These are phyloP conservation scores for Penicillium olsonii DNA, from an alignment of 2,329 filamentous ascomycete species.

Conservation along the genomic window DNA sequence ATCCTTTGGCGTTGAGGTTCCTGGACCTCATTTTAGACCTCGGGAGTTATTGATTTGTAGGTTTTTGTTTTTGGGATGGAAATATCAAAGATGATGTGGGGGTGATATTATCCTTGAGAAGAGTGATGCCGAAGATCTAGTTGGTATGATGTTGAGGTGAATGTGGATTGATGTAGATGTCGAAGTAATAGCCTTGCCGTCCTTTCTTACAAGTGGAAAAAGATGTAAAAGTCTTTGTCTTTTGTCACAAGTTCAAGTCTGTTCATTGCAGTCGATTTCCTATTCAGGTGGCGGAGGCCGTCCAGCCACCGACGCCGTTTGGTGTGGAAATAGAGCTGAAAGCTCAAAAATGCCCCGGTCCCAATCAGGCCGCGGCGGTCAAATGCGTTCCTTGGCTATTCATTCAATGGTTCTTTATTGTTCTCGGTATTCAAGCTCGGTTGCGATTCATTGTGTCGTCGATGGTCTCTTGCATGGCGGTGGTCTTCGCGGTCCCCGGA, in stretches of 20 bases:
- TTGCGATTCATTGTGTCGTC: background rate
- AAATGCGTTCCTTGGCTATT: background rate
- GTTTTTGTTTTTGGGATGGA: background rate
- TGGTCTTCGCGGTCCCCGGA: too few relatives aligned
- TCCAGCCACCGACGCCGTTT: background rate
- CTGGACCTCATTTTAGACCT: conserved; percentile 6
- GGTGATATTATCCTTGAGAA: background rate
- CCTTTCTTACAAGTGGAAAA: background rate
- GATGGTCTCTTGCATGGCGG: background rate
- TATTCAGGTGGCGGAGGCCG: background rate
- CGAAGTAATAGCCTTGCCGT: background rate
- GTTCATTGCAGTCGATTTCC: background rate
- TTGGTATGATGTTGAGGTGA: background rate
- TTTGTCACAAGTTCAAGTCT: background rate
- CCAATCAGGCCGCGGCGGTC: background rate
- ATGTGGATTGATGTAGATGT: background rate
- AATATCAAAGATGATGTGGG: background rate
- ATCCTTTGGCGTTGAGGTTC: background rate
- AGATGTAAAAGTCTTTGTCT: background rate
- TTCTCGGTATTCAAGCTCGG: background rate
- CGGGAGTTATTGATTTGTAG: background rate
- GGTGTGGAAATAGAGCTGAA: background rate
- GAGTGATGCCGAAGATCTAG: background rate
- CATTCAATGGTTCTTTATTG: background rate
- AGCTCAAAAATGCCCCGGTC: background rate